Evolutionary conservation across 345 rosid genomes (phyloP).

Genomic region (Eutrema yunnanense): DNA sequence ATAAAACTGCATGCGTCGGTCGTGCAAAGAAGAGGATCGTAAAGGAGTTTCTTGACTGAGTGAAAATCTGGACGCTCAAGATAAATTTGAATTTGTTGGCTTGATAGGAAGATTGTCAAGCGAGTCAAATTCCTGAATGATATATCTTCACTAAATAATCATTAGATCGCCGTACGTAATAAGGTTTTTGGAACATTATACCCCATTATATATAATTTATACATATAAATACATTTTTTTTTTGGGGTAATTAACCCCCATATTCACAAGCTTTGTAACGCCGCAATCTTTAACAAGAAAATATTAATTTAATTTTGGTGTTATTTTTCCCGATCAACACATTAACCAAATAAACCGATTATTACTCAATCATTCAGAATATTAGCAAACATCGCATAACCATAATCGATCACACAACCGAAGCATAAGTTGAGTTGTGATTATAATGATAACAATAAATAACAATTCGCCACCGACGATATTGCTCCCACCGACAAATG

Average conservation of each 20-base stretch:
- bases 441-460: background rate
- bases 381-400: background rate
- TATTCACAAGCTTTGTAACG: constrained; percentile 24
- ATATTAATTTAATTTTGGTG: background rate
- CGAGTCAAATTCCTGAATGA: background rate
- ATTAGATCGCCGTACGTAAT: too few species aligned
- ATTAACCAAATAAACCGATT: background rate
- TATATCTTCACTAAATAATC: background rate
- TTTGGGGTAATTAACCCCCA: background rate
- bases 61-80: too few species aligned
- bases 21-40: background rate
- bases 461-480: constrained; percentile 26
- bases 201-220: background rate
- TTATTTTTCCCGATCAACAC: background rate
- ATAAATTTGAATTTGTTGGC: too few species aligned
- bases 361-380: background rate
- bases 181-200: background rate
- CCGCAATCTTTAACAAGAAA: constrained; percentile 3
- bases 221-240: background rate
- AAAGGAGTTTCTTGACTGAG: too few species aligned
- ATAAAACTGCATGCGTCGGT: background rate
- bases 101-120: too few species aligned
- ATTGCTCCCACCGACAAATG: constrained; percentile 22
- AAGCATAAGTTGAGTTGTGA: background rate
- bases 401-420: background rate